Conservation (phyloP, 129 eudicot species). For the Chrysanthemum makinoi region DNA sequence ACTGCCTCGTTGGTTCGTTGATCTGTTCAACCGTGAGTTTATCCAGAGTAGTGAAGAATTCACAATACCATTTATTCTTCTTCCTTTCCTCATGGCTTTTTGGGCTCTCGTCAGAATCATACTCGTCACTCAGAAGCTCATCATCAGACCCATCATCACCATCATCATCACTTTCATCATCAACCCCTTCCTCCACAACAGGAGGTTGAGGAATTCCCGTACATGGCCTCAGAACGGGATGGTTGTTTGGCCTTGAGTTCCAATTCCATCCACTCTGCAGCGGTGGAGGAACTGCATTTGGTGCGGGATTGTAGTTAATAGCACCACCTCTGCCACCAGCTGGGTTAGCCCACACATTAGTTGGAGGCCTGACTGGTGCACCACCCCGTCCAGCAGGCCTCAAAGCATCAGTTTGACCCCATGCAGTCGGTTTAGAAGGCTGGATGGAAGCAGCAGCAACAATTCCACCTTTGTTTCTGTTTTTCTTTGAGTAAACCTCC, state of each 20-base stretch:
- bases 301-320: slow-evolving; percentile 10
- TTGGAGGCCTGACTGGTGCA: slow-evolving; percentile 42
- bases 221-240: background rate
- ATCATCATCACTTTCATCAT: slow-evolving; percentile 32
- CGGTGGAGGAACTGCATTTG: slow-evolving; percentile 51
- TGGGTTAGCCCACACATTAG: slow-evolving; percentile 32
- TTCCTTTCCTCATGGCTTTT: slow-evolving; percentile 57
- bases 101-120: slow-evolving; percentile 61
- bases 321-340: slow-evolving; percentile 49
- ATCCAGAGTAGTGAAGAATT: slow-evolving; percentile 47
- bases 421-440: slow-evolving; percentile 35
- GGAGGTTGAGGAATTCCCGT: background rate
- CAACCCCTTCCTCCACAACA: slow-evolving; percentile 24
- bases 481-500: slow-evolving; percentile 54
- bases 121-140: slow-evolving; percentile 49
- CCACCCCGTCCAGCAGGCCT: slow-evolving; percentile 9
- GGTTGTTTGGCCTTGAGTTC: slow-evolving; percentile 34
- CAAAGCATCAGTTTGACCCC: slow-evolving; percentile 27
- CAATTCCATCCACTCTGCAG: slow-evolving; percentile 60
- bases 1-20: slow-evolving; percentile 59
- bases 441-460: slow-evolving; percentile 33
- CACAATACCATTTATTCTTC: slow-evolving; percentile 47
- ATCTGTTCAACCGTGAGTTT: slow-evolving; percentile 46
- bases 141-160: slow-evolving; percentile 60
- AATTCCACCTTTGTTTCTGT: slow-evolving; percentile 42